Evolutionary conservation across 495 filamentous ascomycete species (phyloP), one percentile per base, ranked within the genome.

Genomic region (Friedmanniomyces simplex): DNA sequence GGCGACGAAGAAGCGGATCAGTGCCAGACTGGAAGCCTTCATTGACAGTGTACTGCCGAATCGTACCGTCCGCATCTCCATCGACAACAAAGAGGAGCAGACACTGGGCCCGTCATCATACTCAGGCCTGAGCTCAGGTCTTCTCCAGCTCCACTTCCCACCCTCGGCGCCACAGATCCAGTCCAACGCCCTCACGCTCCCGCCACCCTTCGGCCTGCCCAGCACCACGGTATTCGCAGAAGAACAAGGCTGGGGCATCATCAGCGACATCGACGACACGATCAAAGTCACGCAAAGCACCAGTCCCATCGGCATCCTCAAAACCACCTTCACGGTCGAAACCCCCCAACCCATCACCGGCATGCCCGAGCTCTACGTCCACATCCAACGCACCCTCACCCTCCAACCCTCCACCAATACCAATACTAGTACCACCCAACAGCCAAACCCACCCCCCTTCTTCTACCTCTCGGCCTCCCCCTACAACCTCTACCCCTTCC

Each of bases 391-490:
- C 5, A 37, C 25, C 21, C 49, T 52, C 30, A 49, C 46, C 21
- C 28, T 32, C 4, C 28, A 3, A 3, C 28, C 28, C 28, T n/a
- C n/a, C n/a, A n/a, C n/a, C n/a, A n/a, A n/a, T n/a, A 49, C 46
- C 21, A 49, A 24, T 16, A 8, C 46, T 16, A 24, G 82, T 49
- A 67, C 71, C 52, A 62, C 14, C 18, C 14, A 76, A 22, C 76
- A 86, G 28, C 28, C 28, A 3, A 56, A 76, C 3, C 67, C 72
- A 1, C 84, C 91, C 11, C 77, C 87, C 1, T 96, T 85, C 79
- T 95, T 93, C 71, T 97, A 97, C 71, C 80, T 97, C 50, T 94
- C 88, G 4, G 91, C 91, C 1, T 95, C 89, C 1, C 91, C 91
- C 0, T 95, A 96, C 74, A 96, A 95, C 60, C 80, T 97, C 2